Base-by-base conservation (phyloP, 1,284 basidiomycete species). In the Cystobasidium pallidum region DNA sequence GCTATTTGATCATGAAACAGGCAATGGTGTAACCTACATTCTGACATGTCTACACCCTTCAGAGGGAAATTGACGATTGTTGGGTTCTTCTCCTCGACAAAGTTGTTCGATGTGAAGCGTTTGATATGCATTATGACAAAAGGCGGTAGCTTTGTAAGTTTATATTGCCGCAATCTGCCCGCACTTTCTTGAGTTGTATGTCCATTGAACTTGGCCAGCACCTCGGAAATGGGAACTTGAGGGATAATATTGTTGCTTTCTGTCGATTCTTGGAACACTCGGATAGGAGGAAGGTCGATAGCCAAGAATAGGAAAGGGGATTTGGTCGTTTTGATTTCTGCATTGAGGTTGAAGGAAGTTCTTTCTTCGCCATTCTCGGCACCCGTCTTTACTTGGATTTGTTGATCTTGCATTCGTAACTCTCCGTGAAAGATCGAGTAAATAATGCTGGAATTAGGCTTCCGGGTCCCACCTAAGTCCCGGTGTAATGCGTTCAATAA, bases 21-120 rank as follows among this genome's bases (percentile, higher is more conserved):
- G n/a, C n/a, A n/a, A n/a, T n/a, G n/a, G 55, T 67, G 73, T 54
- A 19, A 73, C 91, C 79, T 80, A 94, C 92, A 97, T 64, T 92
- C 91, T 76, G 83, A 83, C 81, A 98, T 89, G 81, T 98, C 94
- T 24, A 99, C 86, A 0, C 94, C 94, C 71, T 91, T 87, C 54
- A 97, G 85, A 13, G 94, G 94, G 79, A 97, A 99, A 79, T 96
- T 98, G 77, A 99, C 91, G 74, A 99, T 94, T 1, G 96, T 99
- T 2, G 94, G 94, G 79, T 99, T 99, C 81, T 97, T 95, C 82
- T 99, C 95, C 81, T 98, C 95, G 1, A 97, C 92, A 79, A 99
- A 98, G 65, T 87, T 87, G 81, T 99, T 99, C 81, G 92, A 96
- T n/a, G 92, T 96, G 82, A 99, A 99, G 36, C 96, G 88, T 80